phyloP scores from a whole-genome alignment of 2,329 filamentous ascomycete species.

The Samsoniella hepiali region DNA sequence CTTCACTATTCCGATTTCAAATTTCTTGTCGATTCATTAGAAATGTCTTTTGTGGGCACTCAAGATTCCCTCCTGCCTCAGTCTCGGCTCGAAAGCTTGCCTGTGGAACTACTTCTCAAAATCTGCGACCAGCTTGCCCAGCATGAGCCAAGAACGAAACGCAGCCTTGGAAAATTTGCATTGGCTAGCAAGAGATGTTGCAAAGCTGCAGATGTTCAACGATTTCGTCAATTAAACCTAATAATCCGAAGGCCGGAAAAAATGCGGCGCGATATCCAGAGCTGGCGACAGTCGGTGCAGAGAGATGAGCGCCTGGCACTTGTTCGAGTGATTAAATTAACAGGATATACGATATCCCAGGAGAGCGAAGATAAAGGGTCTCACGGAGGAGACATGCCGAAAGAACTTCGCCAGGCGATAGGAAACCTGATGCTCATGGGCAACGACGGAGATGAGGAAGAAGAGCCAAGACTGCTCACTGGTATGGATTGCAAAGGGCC shows the following conservation, averaged over 20 bases:
- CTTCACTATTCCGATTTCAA: conserved; percentile 10
- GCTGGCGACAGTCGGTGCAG: conserved; percentile 6
- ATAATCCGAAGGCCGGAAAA: conserved; percentile 3
- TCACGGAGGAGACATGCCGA: neutral
- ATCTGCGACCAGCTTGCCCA: conserved; percentile 9
- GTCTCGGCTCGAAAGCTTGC: conserved; percentile 7
- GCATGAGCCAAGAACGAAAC: conserved; percentile 10
- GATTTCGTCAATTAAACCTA: conserved; percentile 9
- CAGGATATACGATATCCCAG: conserved; percentile 6
- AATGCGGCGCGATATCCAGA: conserved; percentile 11
- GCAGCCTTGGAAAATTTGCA: conserved; percentile 5
- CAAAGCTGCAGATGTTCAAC: neutral
- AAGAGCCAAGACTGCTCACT: conserved; percentile 8
- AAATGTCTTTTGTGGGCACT: conserved; percentile 11
- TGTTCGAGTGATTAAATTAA: conserved; percentile 9
- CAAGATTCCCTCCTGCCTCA: conserved; percentile 3
- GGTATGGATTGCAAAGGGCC: neutral
- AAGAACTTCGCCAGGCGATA: conserved; percentile 5
- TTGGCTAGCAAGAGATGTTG: conserved; percentile 7
- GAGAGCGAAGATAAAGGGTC: conserved; percentile 3
- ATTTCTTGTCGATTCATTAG: conserved; percentile 8
- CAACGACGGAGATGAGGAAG: conserved; percentile 7
- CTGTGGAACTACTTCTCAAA: conserved; percentile 3
- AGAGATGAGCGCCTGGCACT: conserved; percentile 1
- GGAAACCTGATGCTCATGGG: neutral